Evolutionary conservation across 257 asterid genomes (phyloP), one percentile per base, ranked within the genome.

Genomic region (Lithospermum erythrorhizon): DNA sequence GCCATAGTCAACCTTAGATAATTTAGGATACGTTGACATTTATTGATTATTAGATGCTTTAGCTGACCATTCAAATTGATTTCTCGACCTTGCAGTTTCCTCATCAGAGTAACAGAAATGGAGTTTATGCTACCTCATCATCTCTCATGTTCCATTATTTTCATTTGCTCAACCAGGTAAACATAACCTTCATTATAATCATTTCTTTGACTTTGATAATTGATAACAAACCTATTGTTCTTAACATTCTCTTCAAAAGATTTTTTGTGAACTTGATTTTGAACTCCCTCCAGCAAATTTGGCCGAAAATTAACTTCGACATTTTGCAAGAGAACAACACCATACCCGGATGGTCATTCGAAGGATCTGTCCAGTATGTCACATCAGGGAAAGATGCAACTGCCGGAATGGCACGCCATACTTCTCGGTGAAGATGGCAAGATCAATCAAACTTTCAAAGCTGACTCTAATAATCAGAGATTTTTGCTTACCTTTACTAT

Each of bases 281-380:
- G 82, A 77, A 45, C 64, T 69, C 45, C 86, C 87, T 17, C 85
- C 89, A 17, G 65, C 85, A 18, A 60, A 68, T 70, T 82, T 76
- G 83, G 75, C 65, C 16, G 62, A 72, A 20, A 76, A 62, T 55
- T 78, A 56, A 55, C 68, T 16, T 47, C 73, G 53, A 63, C 74
- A 17, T 65, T 63, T 64, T 78, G 58, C 63, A 74, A n/a, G 77
- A 55, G 61, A 78, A 61, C 73, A 77, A 65, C 70, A 82, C 78
- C 1, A 73, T 80, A 19, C 78, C 84, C 0, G 89, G 89, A 29
- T 83, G 95, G 86, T 66, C 86, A 32, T 71, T 72, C 57, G 67
- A 72, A 30, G 94, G 94, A 49, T 22, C 22, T 5, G 80, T 77
- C 61, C 65, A 65, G 64, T 80, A 82, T 19, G 79, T 54, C 13